These are phyloP conservation scores for Jaltomata sinuosa DNA, from an alignment of 257 asterid species.

Conservation along the genomic window DNA sequence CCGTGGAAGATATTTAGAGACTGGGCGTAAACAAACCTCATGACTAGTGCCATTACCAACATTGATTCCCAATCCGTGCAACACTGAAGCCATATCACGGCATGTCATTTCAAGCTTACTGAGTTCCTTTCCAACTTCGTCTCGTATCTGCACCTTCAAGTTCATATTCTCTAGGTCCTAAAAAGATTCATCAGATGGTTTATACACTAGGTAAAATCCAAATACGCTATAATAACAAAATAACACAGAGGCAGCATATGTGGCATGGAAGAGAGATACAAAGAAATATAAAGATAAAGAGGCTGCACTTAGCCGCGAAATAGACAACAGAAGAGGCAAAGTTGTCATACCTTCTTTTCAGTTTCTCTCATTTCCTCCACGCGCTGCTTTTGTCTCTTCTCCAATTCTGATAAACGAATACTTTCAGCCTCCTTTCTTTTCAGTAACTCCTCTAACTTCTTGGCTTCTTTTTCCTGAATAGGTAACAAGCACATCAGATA, in stretches of 20 bases:
- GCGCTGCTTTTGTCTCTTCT: slow-evolving; percentile 80
- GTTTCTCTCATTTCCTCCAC: slow-evolving; percentile 68
- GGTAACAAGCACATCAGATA: neutral
- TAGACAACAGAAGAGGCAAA: neutral
- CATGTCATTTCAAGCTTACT: slow-evolving; percentile 44
- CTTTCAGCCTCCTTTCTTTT: slow-evolving; percentile 68
- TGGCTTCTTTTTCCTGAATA: slow-evolving; percentile 82
- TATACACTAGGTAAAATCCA: neutral
- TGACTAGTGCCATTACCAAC: slow-evolving; percentile 39
- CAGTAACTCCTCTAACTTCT: slow-evolving; percentile 26
- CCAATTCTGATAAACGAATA: slow-evolving; percentile 71
- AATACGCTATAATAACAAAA: neutral
- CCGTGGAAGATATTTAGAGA: neutral
- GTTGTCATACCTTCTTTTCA: slow-evolving; percentile 60
- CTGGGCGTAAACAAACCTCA: slow-evolving; percentile 39
- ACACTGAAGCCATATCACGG: slow-evolving; percentile 55
- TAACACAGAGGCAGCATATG: no score
- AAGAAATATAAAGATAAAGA: neutral
- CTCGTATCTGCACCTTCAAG: slow-evolving; percentile 59
- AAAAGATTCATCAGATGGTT: neutral
- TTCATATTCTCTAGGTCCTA: slow-evolving; percentile 83
- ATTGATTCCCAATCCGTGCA: slow-evolving; percentile 48
- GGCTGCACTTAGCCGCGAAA: neutral
- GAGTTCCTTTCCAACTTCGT: slow-evolving; percentile 52
- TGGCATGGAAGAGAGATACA: no score